Conservation (phyloP, 169 alveolate genomes). For the Eimeria tenella region DNA sequence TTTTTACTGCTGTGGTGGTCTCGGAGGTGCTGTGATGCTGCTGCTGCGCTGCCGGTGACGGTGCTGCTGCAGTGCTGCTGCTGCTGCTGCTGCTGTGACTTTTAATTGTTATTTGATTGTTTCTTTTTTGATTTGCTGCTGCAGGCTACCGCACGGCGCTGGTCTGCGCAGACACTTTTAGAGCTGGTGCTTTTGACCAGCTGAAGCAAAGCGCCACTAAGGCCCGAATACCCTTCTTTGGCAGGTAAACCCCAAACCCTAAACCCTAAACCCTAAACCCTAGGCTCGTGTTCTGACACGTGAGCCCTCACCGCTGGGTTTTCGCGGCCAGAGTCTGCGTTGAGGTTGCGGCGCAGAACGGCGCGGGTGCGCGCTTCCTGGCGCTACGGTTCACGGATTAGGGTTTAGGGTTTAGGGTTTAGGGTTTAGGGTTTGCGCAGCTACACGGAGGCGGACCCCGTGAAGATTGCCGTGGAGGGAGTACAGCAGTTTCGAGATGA, state of each 20-base stretch:
- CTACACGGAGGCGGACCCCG: conserved; percentile 99
- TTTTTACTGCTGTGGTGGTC: background rate
- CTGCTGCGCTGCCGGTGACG: conserved; percentile 94
- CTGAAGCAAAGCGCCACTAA: conserved; percentile 99
- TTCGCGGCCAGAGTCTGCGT: background rate
- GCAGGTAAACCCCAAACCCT: conserved; percentile 85
- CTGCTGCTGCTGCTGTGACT: background rate
- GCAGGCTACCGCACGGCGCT: conserved; percentile 98
- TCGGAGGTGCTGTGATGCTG: background rate
- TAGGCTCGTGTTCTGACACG: background rate
- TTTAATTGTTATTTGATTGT: background rate
- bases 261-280: background rate
- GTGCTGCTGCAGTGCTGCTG: background rate
- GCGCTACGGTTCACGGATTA: no score
- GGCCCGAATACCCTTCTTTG: conserved; percentile 98
- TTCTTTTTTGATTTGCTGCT: background rate
- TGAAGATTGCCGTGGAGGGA: conserved; percentile 99
- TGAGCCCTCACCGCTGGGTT: background rate
- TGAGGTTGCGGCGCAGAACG: background rate
- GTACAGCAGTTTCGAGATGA: conserved; percentile 96
- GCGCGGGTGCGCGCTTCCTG: background rate
- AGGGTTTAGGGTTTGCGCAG: conserved; percentile 61
- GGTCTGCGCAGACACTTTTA: conserved; percentile 99
- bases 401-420: conserved; percentile 50
- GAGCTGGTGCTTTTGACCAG: conserved; percentile 99